Base-by-base conservation (phyloP, 805 yeast species). In the Saccharomycopsis guyanensis region DNA sequence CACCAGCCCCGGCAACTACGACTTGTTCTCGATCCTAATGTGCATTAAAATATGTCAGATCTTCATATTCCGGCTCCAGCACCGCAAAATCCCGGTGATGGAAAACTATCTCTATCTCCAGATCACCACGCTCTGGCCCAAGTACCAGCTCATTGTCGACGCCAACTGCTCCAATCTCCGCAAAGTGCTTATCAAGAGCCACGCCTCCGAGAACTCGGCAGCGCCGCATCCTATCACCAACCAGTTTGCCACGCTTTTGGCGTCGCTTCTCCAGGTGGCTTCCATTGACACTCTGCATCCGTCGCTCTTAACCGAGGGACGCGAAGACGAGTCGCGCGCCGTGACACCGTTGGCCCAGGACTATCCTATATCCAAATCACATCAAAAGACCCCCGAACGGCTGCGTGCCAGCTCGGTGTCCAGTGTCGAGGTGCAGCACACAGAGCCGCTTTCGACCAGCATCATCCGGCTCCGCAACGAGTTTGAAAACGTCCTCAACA, bases 101-200 rank as follows among this genome's bases (percentile, higher is more conserved):
- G 86, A 81, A 52, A 84, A 78, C 49, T 85, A 82, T 59, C 69
- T 82, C 53, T 79, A 83, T 55, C 68, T 76, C 13, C 78, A 83
- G 52, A 62, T 80, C 51, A 74, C 86, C 43, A 61, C 73, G 3
- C 65, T 91, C 38, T 93, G 97, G 97, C 96, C 97, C 0, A 78
- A 75, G 49, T 84, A 89, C 57, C 89, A 88, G 56, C 71, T 70
- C 39, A 68, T 86, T 29, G 73, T 89, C 36, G 96, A 88, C 59
- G 65, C 75, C 29, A 86, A 91, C 56, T 82, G 95, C 55, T 83
- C 79, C 18, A 75, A 80, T 42, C 65, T 87, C 60, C 80, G 82
- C 51, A 75, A 70, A 43, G 73, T 73, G 15, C 61, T 61, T 40
- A 68, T 54, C 49, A 73, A 16, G 66, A 15, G 8, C 5, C 19